These are phyloP conservation scores for Sarocladiaceae sp. DNA, from an alignment of 2,329 filamentous ascomycete genomes.

Conservation along the genomic window DNA sequence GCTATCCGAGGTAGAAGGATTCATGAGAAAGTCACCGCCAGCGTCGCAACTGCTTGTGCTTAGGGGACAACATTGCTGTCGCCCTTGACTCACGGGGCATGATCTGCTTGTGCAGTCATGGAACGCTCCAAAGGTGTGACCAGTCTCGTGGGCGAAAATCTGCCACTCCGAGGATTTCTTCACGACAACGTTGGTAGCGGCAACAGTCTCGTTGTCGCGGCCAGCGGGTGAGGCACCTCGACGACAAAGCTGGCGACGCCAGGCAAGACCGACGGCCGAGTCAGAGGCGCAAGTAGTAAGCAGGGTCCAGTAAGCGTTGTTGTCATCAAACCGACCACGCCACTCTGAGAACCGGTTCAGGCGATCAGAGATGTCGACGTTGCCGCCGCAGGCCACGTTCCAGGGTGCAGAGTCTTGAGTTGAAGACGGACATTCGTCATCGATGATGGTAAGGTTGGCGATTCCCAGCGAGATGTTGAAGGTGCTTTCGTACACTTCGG, in stretches of 20 bases:
- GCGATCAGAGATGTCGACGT: slow-evolving; percentile 63
- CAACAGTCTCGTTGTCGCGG: slow-evolving; percentile 61
- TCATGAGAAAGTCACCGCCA: slow-evolving; percentile 83
- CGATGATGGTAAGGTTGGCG: slow-evolving; percentile 74
- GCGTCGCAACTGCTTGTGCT: slow-evolving; percentile 65
- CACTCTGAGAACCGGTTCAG: slow-evolving; percentile 84
- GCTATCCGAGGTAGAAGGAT: slow-evolving; percentile 70
- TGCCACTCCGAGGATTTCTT: slow-evolving; percentile 85
- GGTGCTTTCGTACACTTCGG: slow-evolving; percentile 76
- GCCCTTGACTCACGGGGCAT: slow-evolving; percentile 55
- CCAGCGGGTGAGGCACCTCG: slow-evolving; percentile 49
- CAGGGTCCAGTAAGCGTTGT: slow-evolving; percentile 89
- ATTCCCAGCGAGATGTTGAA: slow-evolving; percentile 95
- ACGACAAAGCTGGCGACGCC: slow-evolving; percentile 82
- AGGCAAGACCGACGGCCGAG: slow-evolving; percentile 82
- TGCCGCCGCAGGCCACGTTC: slow-evolving; percentile 69
- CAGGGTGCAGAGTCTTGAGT: slow-evolving; percentile 64
- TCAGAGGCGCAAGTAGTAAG: slow-evolving; percentile 76
- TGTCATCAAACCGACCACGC: slow-evolving; percentile 71
- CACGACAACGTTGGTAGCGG: slow-evolving; percentile 84
- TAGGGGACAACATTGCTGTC: slow-evolving; percentile 72
- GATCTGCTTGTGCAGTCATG: slow-evolving; percentile 76
- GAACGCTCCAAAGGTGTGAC: slow-evolving; percentile 91
- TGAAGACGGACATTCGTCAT: slow-evolving; percentile 65
- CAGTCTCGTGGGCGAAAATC: slow-evolving; percentile 88